phyloP scores from a whole-genome alignment of 1,139 yeast genomes.

The Diutina ranongensis region DNA sequence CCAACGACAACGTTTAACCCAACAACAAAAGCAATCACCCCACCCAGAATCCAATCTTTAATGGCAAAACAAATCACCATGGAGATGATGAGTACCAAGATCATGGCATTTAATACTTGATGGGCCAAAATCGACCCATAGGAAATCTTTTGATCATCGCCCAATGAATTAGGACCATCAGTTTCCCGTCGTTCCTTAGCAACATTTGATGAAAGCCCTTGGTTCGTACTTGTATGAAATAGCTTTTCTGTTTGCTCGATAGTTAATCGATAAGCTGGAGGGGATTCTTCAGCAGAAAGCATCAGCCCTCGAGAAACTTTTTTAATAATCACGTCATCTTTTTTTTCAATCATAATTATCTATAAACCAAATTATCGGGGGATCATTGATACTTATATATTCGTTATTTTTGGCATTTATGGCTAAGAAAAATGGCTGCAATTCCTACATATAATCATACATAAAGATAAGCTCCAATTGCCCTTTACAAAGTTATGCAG shows the following conservation, averaged over 20 bases:
- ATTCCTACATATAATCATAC: not conserved
- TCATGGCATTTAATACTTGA: constrained; percentile 75
- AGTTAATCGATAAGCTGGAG: constrained; percentile 12
- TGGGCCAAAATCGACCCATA: constrained; percentile 46
- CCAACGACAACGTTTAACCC: constrained; percentile 59
- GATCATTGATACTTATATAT: too few species aligned
- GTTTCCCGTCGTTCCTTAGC: constrained; percentile 10
- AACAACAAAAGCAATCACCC: constrained; percentile 67
- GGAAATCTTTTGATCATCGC: constrained; percentile 51
- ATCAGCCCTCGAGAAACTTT: not conserved
- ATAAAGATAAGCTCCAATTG: not conserved
- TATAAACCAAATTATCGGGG: not conserved
- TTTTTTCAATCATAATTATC: not conserved
- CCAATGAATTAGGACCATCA: constrained; percentile 52
- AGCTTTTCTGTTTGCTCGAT: constrained; percentile 10
- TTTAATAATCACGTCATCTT: not conserved
- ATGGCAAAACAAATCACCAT: constrained; percentile 70
- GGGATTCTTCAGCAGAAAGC: not conserved
- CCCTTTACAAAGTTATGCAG: too few species aligned
- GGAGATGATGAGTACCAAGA: constrained; percentile 59
- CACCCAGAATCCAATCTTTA: constrained; percentile 74
- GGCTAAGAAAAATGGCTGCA: constrained; percentile 4
- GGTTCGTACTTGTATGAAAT: constrained; percentile 27
- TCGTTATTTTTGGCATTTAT: not conserved
- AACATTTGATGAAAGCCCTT: constrained; percentile 35